phyloP scores from a whole-genome alignment of 2,329 filamentous ascomycete species.

The Penicillium hesseltinei region DNA sequence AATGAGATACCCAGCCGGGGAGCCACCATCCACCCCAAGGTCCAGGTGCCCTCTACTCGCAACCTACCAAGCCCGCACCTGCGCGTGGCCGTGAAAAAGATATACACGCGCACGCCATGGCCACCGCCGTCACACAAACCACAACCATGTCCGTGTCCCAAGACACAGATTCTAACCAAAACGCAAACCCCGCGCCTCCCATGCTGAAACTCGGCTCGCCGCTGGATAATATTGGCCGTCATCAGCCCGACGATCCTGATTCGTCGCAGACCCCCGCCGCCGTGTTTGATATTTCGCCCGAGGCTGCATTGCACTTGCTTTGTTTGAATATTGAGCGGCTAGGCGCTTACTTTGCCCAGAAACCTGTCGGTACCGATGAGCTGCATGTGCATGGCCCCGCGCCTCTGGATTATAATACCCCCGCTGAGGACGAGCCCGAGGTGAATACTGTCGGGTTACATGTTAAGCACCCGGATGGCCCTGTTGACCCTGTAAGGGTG shows the following conservation, averaged over 20 bases:
- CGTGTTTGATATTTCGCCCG: slow-evolving; percentile 68
- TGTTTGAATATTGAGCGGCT: slow-evolving; percentile 63
- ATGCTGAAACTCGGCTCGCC: slow-evolving; percentile 18
- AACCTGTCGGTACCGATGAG: slow-evolving; percentile 8
- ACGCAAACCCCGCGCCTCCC: slow-evolving; percentile 10
- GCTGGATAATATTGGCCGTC: neutral
- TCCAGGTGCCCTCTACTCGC: slow-evolving; percentile 23
- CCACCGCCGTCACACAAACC: slow-evolving; percentile 19
- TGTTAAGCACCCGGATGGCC: slow-evolving; percentile 38
- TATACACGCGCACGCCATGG: neutral
- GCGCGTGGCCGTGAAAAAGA: slow-evolving; percentile 24
- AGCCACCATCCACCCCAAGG: slow-evolving; percentile 26
- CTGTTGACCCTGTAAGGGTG: slow-evolving; percentile 57
- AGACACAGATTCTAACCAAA: neutral
- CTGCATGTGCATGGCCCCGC: slow-evolving; percentile 49
- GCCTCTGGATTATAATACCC: slow-evolving; percentile 27
- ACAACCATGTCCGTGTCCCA: slow-evolving; percentile 8
- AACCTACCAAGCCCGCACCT: slow-evolving; percentile 10
- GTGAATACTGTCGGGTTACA: slow-evolving; percentile 34
- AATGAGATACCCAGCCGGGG: slow-evolving; percentile 33
- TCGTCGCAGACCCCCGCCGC: slow-evolving; percentile 9
- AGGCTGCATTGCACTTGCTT: slow-evolving; percentile 77
- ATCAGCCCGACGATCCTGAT: neutral
- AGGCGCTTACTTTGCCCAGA: slow-evolving; percentile 59
- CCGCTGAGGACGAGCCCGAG: slow-evolving; percentile 23